Percentiles rank a stretch among this genome's conserved stretches.
These are phyloP conservation scores for Euphorbia schlechtendalii DNA, from an alignment of 441 rosid species.

Conservation along the genomic window DNA sequence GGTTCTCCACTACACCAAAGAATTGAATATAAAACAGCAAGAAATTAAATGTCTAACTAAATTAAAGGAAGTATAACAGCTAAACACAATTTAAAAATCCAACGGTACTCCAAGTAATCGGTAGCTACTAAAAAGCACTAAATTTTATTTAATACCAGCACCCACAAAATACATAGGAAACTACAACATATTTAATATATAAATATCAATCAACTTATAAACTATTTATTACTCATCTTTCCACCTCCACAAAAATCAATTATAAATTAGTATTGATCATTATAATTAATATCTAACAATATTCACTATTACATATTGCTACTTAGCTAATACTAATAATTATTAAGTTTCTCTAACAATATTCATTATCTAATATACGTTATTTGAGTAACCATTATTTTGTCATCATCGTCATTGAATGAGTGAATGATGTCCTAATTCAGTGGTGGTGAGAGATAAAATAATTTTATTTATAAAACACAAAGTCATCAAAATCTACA, in stretches of 20 bases:
- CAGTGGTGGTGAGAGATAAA: too few relatives aligned
- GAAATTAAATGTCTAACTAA: conserved; percentile 69
- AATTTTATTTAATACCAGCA: conserved; percentile 29
- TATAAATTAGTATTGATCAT: too few relatives aligned
- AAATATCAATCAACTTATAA: conserved; percentile 13
- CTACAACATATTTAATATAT: conserved; percentile 19
- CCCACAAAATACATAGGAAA: conserved; percentile 27
- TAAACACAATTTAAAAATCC: conserved; percentile 21
- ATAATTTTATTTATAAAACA: too few relatives aligned
- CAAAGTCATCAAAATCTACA: too few relatives aligned
- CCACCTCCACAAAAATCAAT: not conserved
- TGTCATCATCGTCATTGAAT: too few relatives aligned
- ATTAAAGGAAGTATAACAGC: conserved; percentile 30
- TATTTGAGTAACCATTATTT: too few relatives aligned
- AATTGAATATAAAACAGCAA: conserved; percentile 63
- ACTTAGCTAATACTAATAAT: too few relatives aligned
- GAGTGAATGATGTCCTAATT: too few relatives aligned
- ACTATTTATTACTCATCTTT: not conserved
- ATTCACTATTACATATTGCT: too few relatives aligned
- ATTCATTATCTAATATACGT: too few relatives aligned
- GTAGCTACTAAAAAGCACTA: conserved; percentile 27
- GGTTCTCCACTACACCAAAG: conserved; percentile 36
- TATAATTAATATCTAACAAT: too few relatives aligned
- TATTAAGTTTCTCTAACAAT: too few relatives aligned
- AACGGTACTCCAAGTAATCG: conserved; percentile 22